A percentile compares a stretch with the other conserved stretches of the same genome.
Evolutionary conservation across 352 stramenopile genomes (phyloP).

Genomic region (Elongisporangium undulatum): DNA sequence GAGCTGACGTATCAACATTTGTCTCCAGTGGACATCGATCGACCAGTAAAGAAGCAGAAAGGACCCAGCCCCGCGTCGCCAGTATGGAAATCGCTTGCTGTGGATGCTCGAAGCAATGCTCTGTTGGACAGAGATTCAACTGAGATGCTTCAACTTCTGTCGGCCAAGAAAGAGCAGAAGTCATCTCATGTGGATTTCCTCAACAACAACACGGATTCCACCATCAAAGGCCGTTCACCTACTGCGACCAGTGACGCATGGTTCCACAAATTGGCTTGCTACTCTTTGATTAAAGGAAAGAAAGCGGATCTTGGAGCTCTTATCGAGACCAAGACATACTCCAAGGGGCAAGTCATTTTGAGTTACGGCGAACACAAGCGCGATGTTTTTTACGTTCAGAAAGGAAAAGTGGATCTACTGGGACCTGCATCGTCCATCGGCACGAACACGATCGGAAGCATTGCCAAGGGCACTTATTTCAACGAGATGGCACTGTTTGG

Average conservation of each 20-base stretch:
- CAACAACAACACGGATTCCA: slow-evolving; percentile 27
- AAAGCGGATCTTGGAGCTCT: slow-evolving; percentile 7
- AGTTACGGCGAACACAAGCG: slow-evolving; percentile 42
- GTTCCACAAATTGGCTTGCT: slow-evolving; percentile 19
- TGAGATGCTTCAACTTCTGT: slow-evolving; percentile 28
- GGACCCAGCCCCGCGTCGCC: background rate
- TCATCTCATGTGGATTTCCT: slow-evolving; percentile 27
- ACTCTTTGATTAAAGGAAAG: slow-evolving; percentile 7
- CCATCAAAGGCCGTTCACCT: background rate
- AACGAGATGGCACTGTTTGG: slow-evolving; percentile 63
- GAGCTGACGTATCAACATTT: slow-evolving; percentile 12
- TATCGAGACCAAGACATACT: slow-evolving; percentile 17
- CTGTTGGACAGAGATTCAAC: slow-evolving; percentile 48
- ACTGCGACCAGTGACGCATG: slow-evolving; percentile 6
- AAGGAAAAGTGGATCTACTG: slow-evolving; percentile 35
- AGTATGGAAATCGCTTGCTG: slow-evolving; percentile 20
- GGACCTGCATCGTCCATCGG: slow-evolving; percentile 43
- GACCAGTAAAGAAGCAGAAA: background rate
- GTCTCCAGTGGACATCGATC: background rate
- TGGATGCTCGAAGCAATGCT: slow-evolving; percentile 26
- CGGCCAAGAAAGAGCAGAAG: slow-evolving; percentile 15
- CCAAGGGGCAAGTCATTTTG: slow-evolving; percentile 27
- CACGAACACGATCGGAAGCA: slow-evolving; percentile 19
- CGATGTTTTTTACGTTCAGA: slow-evolving; percentile 34
- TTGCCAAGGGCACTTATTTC: slow-evolving; percentile 21